Conservation (phyloP, 129 eudicot genomes). For the Escallonia rubra region DNA sequence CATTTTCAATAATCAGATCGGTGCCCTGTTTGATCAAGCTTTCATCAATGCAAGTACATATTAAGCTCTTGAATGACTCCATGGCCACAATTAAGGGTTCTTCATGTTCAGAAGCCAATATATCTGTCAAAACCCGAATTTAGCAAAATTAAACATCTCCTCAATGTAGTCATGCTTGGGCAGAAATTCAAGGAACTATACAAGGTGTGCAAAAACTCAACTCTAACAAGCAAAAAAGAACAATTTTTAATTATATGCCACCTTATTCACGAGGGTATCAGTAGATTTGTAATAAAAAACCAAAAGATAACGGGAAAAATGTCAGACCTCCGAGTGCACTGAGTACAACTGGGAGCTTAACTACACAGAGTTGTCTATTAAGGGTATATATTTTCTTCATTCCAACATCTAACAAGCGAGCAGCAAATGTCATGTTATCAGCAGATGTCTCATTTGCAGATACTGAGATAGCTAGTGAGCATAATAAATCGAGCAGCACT, state of each 20-base stretch:
- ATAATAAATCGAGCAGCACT: constrained; percentile 59
- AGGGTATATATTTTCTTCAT: constrained; percentile 61
- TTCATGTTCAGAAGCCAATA: constrained; percentile 87
- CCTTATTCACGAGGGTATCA: no score
- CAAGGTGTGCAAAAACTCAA: no score
- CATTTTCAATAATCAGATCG: constrained; percentile 34
- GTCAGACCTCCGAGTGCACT: constrained; percentile 64
- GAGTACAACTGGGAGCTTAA: constrained; percentile 83
- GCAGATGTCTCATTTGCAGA: constrained; percentile 72
- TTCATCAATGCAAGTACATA: constrained; percentile 75
- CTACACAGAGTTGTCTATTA: constrained; percentile 67
- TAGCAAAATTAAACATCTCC: constrained; percentile 7
- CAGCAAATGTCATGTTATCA: constrained; percentile 84
- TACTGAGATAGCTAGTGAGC: constrained; percentile 55
- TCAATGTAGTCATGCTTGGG: not conserved
- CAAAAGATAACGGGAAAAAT: not conserved
- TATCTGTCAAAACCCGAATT: constrained; percentile 40
- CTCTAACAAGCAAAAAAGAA: no score
- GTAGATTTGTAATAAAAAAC: not conserved
- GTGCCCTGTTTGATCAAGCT: constrained; percentile 76
- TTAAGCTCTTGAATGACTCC: constrained; percentile 73
- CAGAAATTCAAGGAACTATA: not conserved
- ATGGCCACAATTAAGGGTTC: constrained; percentile 73
- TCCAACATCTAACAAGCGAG: constrained; percentile 79
- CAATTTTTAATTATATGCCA: no score